Base-by-base conservation (phyloP, 352 stramenopile species). In the Pythium phragmitis region DNA sequence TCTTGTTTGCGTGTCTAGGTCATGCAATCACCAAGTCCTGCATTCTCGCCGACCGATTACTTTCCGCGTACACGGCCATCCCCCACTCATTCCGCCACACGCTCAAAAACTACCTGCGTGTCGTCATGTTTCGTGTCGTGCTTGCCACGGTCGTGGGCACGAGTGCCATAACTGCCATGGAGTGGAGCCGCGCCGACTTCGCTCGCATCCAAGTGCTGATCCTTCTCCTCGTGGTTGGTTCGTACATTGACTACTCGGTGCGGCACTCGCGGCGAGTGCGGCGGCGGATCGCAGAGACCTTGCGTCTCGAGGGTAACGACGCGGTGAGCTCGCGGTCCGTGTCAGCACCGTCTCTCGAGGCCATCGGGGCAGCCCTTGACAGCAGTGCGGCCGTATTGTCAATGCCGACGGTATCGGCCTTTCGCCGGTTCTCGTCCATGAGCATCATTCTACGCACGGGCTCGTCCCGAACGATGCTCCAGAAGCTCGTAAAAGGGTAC, bases 1-100 rank as follows among this genome's bases (percentile, higher is more conserved):
- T 75, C 26, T 26, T 67, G 17, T 63, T 77, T 28, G 63, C 46
- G 19, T 73, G 69, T 19, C n/a, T 67, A 5, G 52, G 50, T 14
- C 60, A 75, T 50, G 33, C 67, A 1, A 26, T 65, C 14, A 57
- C 57, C 12, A 65, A 61, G 42, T 62, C 65, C 1, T 66, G 67
- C 26, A 61, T 62, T 4, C 42, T 59, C 2, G 63, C 61, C 1
- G 59, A 70, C 42, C 69, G 62, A 16, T 33, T 70, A 16, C 43
- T 69, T 0, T 60, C 55, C 0, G 63, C 69, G 19, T 67, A 62
- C 54, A 68, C 16, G 39, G 53, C 53, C 3, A 45, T 67, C 6
- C 60, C 34, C 12, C 23, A 56, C 34, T 61, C 54, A 4, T 63
- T 68, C 26, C 23, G 42, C 3, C 46, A 30, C n/a, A 68, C 54